Percentiles rank a stretch among this genome's conserved stretches.
These are phyloP conservation scores for Peniophora sp. DNA, from an alignment of 1,284 basidiomycete species.

Conservation along the genomic window DNA sequence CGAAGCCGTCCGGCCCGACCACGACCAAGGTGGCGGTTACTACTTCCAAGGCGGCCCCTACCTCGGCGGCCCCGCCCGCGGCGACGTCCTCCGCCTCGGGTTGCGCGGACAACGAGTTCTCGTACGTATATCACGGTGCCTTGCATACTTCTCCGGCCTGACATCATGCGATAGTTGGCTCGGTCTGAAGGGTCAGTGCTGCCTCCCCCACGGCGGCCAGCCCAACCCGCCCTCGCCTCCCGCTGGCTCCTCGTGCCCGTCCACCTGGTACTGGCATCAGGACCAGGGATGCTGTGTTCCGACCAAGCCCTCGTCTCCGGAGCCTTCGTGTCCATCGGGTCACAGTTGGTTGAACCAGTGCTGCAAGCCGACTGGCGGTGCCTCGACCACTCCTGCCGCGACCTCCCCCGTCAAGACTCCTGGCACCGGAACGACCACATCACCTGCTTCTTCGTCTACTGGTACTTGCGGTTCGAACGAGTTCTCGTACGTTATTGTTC, in stretches of 20 bases:
- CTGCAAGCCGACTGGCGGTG: no score
- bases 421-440: conserved; percentile 2
- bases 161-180: conserved; percentile 2
- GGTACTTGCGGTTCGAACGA: not conserved
- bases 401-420: not conserved
- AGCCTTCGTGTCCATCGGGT: conserved; percentile 5
- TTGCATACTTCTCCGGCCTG: conserved; percentile 16
- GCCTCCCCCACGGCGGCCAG: conserved; percentile 42
- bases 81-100: conserved; percentile 4
- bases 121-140: conserved; percentile 14
- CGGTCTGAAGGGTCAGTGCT: conserved; percentile 23
- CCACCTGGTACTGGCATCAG: conserved; percentile 5
- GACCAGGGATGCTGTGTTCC: conserved; percentile 7
- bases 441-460: not conserved
- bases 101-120: conserved; percentile 30
- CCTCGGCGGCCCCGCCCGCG: no score
- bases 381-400: no score
- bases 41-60: conserved; percentile 1
- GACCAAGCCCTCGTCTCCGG: conserved; percentile 2
- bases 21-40: not conserved
- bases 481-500: no score
- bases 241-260: conserved; percentile 32
- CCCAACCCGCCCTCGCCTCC: conserved; percentile 36
- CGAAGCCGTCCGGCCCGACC: no score
- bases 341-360: conserved; percentile 5